Conservation (phyloP, 2,329 filamentous ascomycete species). For the Fusarium subtropicale region DNA sequence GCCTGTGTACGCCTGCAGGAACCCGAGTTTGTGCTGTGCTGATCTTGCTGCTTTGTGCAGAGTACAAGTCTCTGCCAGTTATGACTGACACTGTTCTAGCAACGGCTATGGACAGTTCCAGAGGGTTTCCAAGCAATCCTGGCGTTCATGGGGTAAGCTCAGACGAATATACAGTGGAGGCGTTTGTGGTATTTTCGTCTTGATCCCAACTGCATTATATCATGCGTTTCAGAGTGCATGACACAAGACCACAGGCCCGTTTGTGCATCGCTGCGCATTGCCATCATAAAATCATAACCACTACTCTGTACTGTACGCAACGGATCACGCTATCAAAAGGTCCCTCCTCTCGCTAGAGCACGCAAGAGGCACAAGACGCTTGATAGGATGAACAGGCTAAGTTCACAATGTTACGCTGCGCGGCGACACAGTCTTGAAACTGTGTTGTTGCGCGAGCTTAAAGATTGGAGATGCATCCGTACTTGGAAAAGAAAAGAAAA, state of each 20-base stretch:
- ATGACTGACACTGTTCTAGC: background rate
- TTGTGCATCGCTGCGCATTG: constrained; percentile 17
- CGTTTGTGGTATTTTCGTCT: background rate
- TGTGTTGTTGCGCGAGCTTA: constrained; percentile 11
- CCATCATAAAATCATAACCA: background rate
- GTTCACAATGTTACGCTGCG: constrained; percentile 38
- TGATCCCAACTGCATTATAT: constrained; percentile 13
- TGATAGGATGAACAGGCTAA: constrained; percentile 12
- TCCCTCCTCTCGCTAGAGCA: constrained; percentile 31
- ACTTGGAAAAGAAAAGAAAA: background rate
- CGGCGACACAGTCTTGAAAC: constrained; percentile 30
- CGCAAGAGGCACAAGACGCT: constrained; percentile 29
- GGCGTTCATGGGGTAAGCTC: background rate
- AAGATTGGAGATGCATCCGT: constrained; percentile 1
- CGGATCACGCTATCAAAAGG: background rate
- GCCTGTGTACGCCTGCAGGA: constrained; percentile 36
- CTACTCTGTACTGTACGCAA: background rate
- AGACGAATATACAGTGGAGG: background rate
- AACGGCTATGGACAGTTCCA: background rate
- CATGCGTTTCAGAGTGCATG: constrained; percentile 14
- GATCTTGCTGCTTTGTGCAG: constrained; percentile 8
- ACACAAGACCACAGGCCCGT: background rate
- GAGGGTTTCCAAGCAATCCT: background rate
- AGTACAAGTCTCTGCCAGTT: background rate
- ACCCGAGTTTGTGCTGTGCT: constrained; percentile 28